phyloP scores from a whole-genome alignment of 176 grass and related monocot genomes.

The Musa schizocarpa region DNA sequence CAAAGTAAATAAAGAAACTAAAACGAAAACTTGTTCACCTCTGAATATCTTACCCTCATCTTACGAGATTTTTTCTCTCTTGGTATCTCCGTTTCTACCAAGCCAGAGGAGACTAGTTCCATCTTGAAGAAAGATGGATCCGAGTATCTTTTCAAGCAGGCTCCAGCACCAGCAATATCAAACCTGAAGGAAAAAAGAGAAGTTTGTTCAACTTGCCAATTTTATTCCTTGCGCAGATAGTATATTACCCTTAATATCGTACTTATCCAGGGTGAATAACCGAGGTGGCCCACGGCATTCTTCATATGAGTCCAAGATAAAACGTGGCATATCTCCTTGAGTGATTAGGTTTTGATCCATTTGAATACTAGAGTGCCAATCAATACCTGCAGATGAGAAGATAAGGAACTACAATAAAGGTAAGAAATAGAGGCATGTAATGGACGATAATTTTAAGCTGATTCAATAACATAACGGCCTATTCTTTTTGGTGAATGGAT shows the following conservation, averaged over 20 bases:
- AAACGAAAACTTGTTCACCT: constrained; percentile 10
- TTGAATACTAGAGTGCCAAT: constrained; percentile 71
- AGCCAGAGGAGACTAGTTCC: constrained; percentile 38
- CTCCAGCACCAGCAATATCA: constrained; percentile 90
- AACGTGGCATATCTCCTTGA: constrained; percentile 95
- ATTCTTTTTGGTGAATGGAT: no score
- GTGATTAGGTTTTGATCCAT: constrained; percentile 80
- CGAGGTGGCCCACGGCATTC: constrained; percentile 84
- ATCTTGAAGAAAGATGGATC: constrained; percentile 97
- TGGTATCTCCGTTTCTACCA: constrained; percentile 37
- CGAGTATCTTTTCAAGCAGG: constrained; percentile 91
- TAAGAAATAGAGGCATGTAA: not conserved
- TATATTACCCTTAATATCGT: constrained; percentile 12
- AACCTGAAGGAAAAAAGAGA: constrained; percentile 56
- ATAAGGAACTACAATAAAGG: not conserved
- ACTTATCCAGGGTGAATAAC: constrained; percentile 94
- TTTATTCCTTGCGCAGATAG: not conserved
- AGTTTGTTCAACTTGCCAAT: constrained; percentile 2
- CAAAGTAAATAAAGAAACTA: not conserved
- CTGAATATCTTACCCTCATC: constrained; percentile 45
- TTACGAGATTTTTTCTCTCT: constrained; percentile 75
- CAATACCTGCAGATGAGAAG: constrained; percentile 35
- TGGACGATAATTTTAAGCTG: not conserved
- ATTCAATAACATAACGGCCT: no score
- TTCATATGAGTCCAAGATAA: constrained; percentile 98